These are phyloP conservation scores for Capsicum chinense DNA, from an alignment of 257 asterid genomes.

Conservation along the genomic window DNA sequence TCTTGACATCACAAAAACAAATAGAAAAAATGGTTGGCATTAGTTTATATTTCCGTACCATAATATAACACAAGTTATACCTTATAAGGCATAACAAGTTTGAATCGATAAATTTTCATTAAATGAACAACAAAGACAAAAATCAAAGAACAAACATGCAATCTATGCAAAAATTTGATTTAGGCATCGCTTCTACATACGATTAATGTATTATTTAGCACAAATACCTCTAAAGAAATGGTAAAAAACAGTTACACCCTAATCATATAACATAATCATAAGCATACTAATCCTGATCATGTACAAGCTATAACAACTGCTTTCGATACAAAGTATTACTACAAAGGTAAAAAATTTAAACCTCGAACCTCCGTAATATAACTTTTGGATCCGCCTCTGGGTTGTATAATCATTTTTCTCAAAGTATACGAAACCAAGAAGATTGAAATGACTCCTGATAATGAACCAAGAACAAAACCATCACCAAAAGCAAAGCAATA, in stretches of 20 bases:
- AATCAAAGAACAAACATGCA: background rate
- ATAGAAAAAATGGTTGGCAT: background rate
- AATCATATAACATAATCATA: background rate
- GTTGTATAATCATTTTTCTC: background rate
- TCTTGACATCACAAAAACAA: no score
- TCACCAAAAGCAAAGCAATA: constrained; percentile 46
- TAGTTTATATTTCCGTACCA: background rate
- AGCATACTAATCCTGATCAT: background rate
- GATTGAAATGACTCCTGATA: constrained; percentile 55
- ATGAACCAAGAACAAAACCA: constrained; percentile 57
- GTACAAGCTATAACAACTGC: constrained; percentile 16
- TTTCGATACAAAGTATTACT: background rate
- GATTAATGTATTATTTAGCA: no score
- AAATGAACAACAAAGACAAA: background rate
- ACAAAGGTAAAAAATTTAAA: background rate
- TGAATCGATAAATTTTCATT: background rate
- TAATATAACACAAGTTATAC: background rate
- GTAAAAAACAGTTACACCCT: background rate
- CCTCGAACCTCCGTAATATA: background rate
- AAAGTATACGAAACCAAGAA: constrained; percentile 49
- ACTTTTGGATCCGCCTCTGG: background rate
- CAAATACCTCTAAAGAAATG: background rate
- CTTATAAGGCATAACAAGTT: background rate
- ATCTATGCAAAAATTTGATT: no score
- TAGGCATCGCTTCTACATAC: background rate